A percentile compares a stretch with the other conserved stretches of the same genome.
phyloP scores from a whole-genome alignment of 371 early-diverging fungal species.

The Syncephalastrum sp. region DNA sequence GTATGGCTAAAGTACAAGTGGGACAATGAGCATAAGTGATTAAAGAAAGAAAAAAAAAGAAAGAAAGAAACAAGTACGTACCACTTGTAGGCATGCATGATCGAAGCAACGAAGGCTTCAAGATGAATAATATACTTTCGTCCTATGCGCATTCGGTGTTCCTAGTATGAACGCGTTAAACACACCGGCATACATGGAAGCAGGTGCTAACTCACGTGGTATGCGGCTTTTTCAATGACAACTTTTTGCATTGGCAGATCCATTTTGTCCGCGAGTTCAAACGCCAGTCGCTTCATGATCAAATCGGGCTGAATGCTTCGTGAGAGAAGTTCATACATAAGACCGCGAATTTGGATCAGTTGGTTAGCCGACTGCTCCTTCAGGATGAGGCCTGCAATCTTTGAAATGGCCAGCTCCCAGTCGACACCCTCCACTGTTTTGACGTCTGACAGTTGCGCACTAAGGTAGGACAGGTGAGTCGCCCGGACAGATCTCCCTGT shows the following conservation, averaged over 20 bases:
- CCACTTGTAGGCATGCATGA: conserved; percentile 75
- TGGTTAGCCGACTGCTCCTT: conserved; percentile 72
- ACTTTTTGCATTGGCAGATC: conserved; percentile 61
- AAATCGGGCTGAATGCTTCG: conserved; percentile 87
- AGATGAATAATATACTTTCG: conserved; percentile 96
- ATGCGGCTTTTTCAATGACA: conserved; percentile 77
- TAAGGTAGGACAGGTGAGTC: conserved; percentile 3
- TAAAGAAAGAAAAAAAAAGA: not conserved
- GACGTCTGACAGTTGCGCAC: conserved; percentile 37
- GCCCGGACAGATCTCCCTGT: not conserved
- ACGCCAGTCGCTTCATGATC: conserved; percentile 81
- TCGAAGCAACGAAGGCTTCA: conserved; percentile 94
- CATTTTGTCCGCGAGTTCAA: conserved; percentile 66
- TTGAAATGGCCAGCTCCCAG: conserved; percentile 84
- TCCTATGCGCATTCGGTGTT: conserved; percentile 85
- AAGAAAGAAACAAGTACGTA: conserved; percentile 7
- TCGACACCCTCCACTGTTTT: conserved; percentile 74
- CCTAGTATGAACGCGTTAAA: conserved; percentile 44
- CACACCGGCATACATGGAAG: not conserved
- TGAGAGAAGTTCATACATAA: conserved; percentile 85
- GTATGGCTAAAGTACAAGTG: not conserved
- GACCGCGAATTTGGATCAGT: conserved; percentile 71
- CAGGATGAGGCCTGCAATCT: conserved; percentile 70
- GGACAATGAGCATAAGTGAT: not conserved
- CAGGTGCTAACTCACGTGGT: conserved; percentile 55